A percentile compares a stretch with the other conserved stretches of the same genome.
Conservation (phyloP, 441 rosid species). For the Mallotus repandus region DNA sequence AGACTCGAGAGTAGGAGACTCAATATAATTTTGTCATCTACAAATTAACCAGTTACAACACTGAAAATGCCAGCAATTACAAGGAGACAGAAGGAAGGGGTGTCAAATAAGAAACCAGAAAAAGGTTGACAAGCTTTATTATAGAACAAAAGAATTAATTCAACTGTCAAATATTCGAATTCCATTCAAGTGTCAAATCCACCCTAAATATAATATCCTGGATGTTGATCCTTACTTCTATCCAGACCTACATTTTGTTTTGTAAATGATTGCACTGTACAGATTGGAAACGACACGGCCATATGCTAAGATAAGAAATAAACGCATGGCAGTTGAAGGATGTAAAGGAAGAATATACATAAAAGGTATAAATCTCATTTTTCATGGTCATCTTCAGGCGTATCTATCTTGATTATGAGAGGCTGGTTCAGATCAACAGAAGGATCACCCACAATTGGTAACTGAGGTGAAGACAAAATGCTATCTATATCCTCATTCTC, state of each 20-base stretch:
- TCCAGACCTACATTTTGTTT: constrained; percentile 14
- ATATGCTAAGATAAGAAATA: constrained; percentile 18
- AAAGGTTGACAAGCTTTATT: neutral
- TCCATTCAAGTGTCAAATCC: constrained; percentile 12
- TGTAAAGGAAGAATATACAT: constrained; percentile 40
- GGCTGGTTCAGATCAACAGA: constrained; percentile 59
- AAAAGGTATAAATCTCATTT: constrained; percentile 24
- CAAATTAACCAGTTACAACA: no score
- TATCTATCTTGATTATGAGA: constrained; percentile 75
- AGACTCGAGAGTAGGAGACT: neutral
- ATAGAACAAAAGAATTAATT: constrained; percentile 13
- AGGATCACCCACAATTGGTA: constrained; percentile 42
- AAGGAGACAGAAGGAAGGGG: neutral
- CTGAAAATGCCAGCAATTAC: neutral
- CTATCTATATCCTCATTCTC: constrained; percentile 68
- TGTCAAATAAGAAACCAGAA: no score
- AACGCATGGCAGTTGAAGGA: constrained; percentile 17
- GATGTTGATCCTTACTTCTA: constrained; percentile 22
- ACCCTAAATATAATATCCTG: neutral
- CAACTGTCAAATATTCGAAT: neutral
- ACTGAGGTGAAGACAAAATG: constrained; percentile 39
- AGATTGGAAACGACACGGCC: constrained; percentile 25
- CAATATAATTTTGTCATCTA: neutral
- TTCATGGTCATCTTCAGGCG: constrained; percentile 40
- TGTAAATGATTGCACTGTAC: constrained; percentile 34